Evolutionary conservation across 2,329 filamentous ascomycete genomes (phyloP).

Genomic region (Aspergillus ochraceus): DNA sequence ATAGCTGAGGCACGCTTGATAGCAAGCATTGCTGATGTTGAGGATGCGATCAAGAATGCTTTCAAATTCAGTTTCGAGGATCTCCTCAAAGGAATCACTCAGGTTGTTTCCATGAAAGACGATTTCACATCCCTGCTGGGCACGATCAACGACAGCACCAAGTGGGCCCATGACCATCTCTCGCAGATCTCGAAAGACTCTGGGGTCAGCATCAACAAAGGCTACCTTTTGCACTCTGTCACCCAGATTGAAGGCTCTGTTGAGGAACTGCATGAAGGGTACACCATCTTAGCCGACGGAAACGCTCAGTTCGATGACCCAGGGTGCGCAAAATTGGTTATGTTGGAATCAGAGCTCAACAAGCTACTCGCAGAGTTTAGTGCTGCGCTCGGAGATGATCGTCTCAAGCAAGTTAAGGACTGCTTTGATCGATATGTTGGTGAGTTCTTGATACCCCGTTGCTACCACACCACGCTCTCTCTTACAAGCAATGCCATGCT

Average conservation of each 20-base stretch:
- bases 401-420: not conserved
- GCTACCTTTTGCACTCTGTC: not conserved
- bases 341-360: not conserved
- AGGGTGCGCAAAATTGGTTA: not conserved
- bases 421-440: not conserved
- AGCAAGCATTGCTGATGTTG: not conserved
- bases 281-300: not conserved
- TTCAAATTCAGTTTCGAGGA: not conserved
- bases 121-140: not conserved
- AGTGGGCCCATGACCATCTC: not conserved
- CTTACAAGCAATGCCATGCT: no score
- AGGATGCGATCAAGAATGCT: not conserved
- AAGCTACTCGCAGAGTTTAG: not conserved
- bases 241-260: not conserved
- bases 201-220: not conserved
- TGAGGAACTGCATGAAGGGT: not conserved
- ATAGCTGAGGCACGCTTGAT: not conserved
- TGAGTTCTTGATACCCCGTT: not conserved
- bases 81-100: not conserved
- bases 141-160: not conserved
- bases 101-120: not conserved
- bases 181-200: not conserved
- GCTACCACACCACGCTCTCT: no score
- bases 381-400: not conserved
- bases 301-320: not conserved